Conservation (phyloP, 306 rosid genomes). For the Lablab purpureus region DNA sequence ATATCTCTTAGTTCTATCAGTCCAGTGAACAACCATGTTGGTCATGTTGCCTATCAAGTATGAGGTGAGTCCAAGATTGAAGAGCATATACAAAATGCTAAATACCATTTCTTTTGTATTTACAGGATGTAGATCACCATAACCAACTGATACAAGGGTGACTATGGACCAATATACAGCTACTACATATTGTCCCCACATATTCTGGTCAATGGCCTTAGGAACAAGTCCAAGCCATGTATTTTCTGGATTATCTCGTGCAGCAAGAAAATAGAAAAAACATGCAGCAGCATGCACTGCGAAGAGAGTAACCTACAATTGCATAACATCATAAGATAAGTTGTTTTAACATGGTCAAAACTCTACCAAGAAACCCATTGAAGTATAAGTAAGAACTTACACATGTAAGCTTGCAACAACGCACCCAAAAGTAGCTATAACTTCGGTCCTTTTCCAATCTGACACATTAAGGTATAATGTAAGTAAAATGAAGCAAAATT, state of each 20-base stretch:
- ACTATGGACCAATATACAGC: slow-evolving; percentile 77
- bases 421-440: slow-evolving; percentile 73
- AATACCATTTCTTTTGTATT: slow-evolving; percentile 67
- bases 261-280: slow-evolving; percentile 65
- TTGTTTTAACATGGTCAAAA: not conserved
- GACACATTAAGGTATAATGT: slow-evolving; percentile 7
- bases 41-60: slow-evolving; percentile 92
- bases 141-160: slow-evolving; percentile 74
- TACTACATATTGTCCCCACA: slow-evolving; percentile 56
- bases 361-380: not conserved
- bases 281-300: slow-evolving; percentile 73
- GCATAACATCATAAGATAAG: slow-evolving; percentile 1
- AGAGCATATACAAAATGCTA: slow-evolving; percentile 60
- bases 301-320: slow-evolving; percentile 73
- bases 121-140: slow-evolving; percentile 89
- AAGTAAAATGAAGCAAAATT: not conserved
- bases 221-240: slow-evolving; percentile 62
- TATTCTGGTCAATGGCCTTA: slow-evolving; percentile 14
- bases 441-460: slow-evolving; percentile 82
- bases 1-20: slow-evolving; percentile 72
- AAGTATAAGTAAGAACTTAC: slow-evolving; percentile 61
- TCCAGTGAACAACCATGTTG: slow-evolving; percentile 84
- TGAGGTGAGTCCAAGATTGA: slow-evolving; percentile 69
- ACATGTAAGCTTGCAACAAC: slow-evolving; percentile 69
- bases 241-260: slow-evolving; percentile 35